Percentiles rank a stretch among this genome's conserved stretches.
Evolutionary conservation across 106 monocot species (phyloP).

Genomic region (Phalaenopsis equestris): DNA sequence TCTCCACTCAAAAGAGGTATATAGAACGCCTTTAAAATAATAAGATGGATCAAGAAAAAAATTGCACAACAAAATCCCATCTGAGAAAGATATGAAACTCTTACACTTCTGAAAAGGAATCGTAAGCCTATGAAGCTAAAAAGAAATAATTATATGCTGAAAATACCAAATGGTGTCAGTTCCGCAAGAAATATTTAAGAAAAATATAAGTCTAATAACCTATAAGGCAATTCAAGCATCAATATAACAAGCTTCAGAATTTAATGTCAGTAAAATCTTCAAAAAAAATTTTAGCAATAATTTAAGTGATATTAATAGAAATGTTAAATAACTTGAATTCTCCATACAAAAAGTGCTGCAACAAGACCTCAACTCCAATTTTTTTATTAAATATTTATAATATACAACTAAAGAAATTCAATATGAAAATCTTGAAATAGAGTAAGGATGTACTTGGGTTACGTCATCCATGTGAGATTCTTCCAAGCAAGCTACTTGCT

Average conservation of each 20-base stretch:
- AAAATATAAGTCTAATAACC: neutral
- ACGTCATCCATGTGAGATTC: slow-evolving; percentile 98
- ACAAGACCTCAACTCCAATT: neutral
- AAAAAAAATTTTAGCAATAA: neutral
- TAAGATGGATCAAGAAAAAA: neutral
- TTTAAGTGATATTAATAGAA: neutral
- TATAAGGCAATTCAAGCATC: neutral
- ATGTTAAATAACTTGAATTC: neutral
- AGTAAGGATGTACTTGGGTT: slow-evolving; percentile 55
- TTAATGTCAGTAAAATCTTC: neutral
- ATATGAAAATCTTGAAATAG: neutral
- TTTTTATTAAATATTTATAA: neutral
- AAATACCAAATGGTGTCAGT: neutral
- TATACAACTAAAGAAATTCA: neutral
- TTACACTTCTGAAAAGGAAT: neutral
- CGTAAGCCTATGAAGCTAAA: neutral
- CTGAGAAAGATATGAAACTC: too few relatives aligned
- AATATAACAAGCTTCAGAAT: neutral
- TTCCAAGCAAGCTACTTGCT: slow-evolving; percentile 68
- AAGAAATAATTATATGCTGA: neutral
- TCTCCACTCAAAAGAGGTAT: neutral
- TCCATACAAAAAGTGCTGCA: neutral
- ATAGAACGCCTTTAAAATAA: neutral
- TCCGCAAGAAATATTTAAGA: neutral
- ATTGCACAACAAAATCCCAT: neutral